Base-by-base conservation (phyloP, 352 stramenopile species). In the Pythium guiyangense region DNA sequence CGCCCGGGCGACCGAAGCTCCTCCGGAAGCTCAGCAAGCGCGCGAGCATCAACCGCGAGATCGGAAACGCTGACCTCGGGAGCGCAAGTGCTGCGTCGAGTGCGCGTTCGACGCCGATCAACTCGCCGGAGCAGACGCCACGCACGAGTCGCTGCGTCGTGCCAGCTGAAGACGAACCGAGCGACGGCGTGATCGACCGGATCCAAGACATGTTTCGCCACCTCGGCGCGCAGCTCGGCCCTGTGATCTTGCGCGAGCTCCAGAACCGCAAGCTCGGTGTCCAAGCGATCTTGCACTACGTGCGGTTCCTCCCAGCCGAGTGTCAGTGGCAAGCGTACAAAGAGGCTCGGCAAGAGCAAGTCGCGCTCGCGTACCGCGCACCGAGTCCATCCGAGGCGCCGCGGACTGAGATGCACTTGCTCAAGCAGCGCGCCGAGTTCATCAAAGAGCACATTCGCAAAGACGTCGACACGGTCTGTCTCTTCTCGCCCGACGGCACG, bases 191-290 rank as follows among this genome's bases (percentile, higher is more conserved):
- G 11, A 67, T 86, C 14, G 74, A 89, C 42, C 70, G 71, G 18
- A 87, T 91, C 60, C 73, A 91, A 35, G 75, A 86, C 34, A 81
- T 89, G 76, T 91, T 91, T 49, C 74, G 71, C 39, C 52, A 74
- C 54, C 65, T 91, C 42, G 78, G 81, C 31, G 70, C 71, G 22
- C 59, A 70, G 39, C 68, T 91, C 4, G 69, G 70, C 4, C 53
- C 64, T 1, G 52, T 69, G 12, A 84, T 88, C 34, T 47, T 87
- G 6, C 72, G 78, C 35, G 78, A 90, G 31, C 39, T 90, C 18
- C 56, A 72, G 20, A 67, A 75, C 14, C 69, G 80, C 4, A 79
- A 82, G 22, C 70, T 90, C 22, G 69, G 72, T 6, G 75, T 89
- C 27, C 61, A 73, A 22, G 68, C 57, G 9, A 74, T 82, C 29